Evolutionary conservation across 2,329 filamentous ascomycete species (phyloP).

Genomic region (Madurella mycetomatis): DNA sequence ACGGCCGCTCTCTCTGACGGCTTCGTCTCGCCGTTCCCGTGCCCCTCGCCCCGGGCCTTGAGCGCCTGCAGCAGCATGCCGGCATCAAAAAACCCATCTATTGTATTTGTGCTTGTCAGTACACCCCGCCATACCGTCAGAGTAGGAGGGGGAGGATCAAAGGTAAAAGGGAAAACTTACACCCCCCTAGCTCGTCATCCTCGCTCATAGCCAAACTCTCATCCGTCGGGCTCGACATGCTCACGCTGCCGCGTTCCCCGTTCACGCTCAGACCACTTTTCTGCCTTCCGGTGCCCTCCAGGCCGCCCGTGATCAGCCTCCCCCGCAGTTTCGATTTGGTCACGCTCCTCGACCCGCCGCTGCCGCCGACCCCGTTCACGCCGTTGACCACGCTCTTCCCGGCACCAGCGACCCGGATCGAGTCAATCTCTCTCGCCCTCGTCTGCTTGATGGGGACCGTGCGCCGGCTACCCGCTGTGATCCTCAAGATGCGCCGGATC

Average conservation of each 20-base stretch:
- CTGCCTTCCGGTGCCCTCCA: constrained; percentile 30
- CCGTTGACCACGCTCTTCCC: not conserved
- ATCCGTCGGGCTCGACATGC: constrained; percentile 54
- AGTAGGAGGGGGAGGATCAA: not conserved
- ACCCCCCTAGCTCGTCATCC: constrained; percentile 86
- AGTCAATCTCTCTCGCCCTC: constrained; percentile 52
- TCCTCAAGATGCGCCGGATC: constrained; percentile 75
- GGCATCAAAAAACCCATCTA: constrained; percentile 96
- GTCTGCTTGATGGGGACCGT: constrained; percentile 33
- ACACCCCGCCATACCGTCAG: not conserved
- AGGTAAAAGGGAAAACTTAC: constrained; percentile 55
- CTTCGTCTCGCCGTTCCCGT: constrained; percentile 49
- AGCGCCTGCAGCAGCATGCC: constrained; percentile 89
- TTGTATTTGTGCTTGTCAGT: constrained; percentile 17
- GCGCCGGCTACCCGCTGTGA: constrained; percentile 49
- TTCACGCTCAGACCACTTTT: constrained; percentile 31
- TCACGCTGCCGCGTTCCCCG: too few species aligned
- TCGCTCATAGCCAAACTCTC: constrained; percentile 72
- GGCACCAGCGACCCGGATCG: constrained; percentile 21
- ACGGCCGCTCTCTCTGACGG: constrained; percentile 57
- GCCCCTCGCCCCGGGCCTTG: constrained; percentile 61
- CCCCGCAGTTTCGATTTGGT: constrained; percentile 65
- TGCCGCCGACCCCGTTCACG: not conserved
- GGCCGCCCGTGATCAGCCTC: constrained; percentile 58
- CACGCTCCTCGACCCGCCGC: not conserved